Percentiles rank a stretch among this genome's conserved stretches.
Evolutionary conservation across 441 rosid genomes (phyloP).

Genomic region (Populus tomentosa): DNA sequence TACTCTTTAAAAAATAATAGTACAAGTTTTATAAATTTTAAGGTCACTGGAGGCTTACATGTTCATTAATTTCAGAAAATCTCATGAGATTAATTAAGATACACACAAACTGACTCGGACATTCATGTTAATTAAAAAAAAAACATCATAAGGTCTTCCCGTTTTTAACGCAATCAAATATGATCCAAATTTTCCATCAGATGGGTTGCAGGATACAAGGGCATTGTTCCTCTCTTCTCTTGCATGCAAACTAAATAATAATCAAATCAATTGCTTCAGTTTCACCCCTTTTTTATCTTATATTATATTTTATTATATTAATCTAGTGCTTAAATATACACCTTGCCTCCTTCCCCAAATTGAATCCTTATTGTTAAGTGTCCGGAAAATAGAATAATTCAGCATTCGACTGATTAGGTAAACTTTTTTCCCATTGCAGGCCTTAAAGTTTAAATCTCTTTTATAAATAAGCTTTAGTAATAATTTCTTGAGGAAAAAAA

Average conservation of each 20-base stretch:
- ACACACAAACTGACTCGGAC: too few species aligned
- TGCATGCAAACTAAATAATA: not conserved
- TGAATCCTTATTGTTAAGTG: not conserved
- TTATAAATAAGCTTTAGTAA: not conserved
- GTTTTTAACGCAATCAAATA: not conserved
- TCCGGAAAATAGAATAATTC: not conserved
- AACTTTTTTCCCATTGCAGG: not conserved
- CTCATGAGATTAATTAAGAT: too few species aligned
- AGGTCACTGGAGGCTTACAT: too few species aligned
- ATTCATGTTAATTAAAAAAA: too few species aligned
- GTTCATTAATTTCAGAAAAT: too few species aligned
- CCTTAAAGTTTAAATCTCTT: conserved; percentile 15
- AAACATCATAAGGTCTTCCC: not conserved
- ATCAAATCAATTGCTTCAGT: too few species aligned
- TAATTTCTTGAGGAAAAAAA: too few species aligned
- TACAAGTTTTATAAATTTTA: too few species aligned
- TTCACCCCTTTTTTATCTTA: too few species aligned
- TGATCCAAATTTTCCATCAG: not conserved
- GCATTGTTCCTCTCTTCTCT: not conserved
- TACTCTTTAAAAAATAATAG: too few species aligned
- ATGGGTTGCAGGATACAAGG: not conserved
- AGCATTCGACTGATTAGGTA: not conserved
- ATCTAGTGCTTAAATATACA: conserved; percentile 8
- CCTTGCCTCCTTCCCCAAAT: not conserved
- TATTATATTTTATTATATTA: not conserved